Base-by-base conservation (phyloP, 2,329 filamentous ascomycete genomes). In the Onygenales sp. region DNA sequence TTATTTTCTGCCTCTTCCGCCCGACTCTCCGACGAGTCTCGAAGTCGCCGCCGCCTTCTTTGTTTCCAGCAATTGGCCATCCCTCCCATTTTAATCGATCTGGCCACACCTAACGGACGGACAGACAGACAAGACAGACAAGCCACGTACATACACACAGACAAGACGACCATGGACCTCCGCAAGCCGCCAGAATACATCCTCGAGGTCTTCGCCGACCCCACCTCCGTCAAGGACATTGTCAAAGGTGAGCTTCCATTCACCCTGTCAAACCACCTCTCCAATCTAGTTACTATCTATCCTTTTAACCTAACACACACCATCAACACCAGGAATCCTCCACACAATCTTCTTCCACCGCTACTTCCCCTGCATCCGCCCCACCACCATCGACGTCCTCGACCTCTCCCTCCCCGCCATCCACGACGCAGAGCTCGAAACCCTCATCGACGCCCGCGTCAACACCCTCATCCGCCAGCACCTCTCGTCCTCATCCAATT, bases 281-380 rank as follows among this genome's bases (percentile, higher is more conserved):
- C 43, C 35, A 33, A 14, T 14, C n/a, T 1, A 36, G 42, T 11
- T 46, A 51, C 38, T 35, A 21, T 39, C 45, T 45, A 45, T 41
- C 47, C 8, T n/a, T 50, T 17, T 39, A 53, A 39, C n/a, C 7
- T 13, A 36, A 36, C 13, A 14, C n/a, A 13, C 14, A 6, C 33
- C 5, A 10, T 17, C 7, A 21, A 13, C 33, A 9, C 14, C 42
- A 95, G 92, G 87, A 59, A 87, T 96, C 68, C 81, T 97, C 49
- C 91, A 96, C 71, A 94, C 91, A 50, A 96, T 97, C 70, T 98
- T 97, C 82, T 97, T 97, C 80, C 91, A 96, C 75, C 87, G 93
- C 66, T 95, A 92, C 81, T 96, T 97, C 77, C 89, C 89, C 54
- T 85, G 89, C 55, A 81, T 96, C 62, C 77, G 82, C 43, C 92